Evolutionary conservation across 73 alveolate species (phyloP), one percentile per base, ranked within the genome.

Genomic region (Paramecium octaurelia): DNA sequence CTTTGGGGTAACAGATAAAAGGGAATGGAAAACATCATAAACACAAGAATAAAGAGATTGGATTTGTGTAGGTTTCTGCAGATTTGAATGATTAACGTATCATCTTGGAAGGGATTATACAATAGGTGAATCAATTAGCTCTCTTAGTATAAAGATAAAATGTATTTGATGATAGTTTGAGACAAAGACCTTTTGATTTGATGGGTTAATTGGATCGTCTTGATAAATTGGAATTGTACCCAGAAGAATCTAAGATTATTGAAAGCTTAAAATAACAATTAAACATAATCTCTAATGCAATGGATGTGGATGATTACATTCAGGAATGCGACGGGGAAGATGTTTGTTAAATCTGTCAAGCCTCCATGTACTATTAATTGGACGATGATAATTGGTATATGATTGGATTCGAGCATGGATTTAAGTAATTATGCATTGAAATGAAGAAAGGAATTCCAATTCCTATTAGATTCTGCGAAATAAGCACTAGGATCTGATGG

Each of bases 331-430:
- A 40, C 10, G 91, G 24, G 20, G 70, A 80, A 24, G 75, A 44
- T 31, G 91, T 80, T 80, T 80, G 91, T 48, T 44, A 80, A 35
- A 42, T 80, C 21, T 80, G 91, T 23, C 9, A 80, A 12, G 91
- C 91, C 8, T 24, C 48, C n/a, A 43, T 46, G 42, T 80, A 80
- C 46, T 80, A 80, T 48, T 23, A 31, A 44, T 80, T 80, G 50
- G 91, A 80, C 46, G 91, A 80, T 23, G 91, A 80, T 80, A 80
- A 80, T 80, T 80, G 91, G 91, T 80, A 80, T 23, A 80, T 80
- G 91, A 80, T 80, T 80, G 91, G 91, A 24, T 80, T 80, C 27
- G 91, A 80, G 75, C 91, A 80, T 80, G 91, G 91, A 44, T 80
- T 80, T 42, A 80, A 80, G 91, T 80, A 80, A 80, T 42, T 27